Conservation (phyloP, 257 asterid genomes). For the Coffea eugenioides region DNA sequence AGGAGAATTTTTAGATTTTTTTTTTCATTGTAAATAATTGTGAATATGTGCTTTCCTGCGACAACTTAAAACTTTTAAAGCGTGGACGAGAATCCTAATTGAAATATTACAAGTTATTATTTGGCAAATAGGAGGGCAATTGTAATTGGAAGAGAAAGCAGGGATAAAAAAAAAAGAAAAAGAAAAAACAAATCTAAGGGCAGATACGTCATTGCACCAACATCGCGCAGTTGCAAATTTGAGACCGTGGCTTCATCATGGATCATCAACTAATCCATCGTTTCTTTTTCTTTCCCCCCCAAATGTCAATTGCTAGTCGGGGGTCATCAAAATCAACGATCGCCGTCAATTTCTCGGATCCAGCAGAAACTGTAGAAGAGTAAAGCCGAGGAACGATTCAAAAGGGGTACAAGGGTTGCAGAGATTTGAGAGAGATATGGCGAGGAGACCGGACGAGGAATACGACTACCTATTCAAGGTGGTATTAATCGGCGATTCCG, state of each 20-base stretch:
- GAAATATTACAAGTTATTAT: too few relatives aligned
- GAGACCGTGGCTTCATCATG: not conserved
- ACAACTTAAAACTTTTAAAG: too few relatives aligned
- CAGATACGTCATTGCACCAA: not conserved
- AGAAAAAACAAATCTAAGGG: not conserved
- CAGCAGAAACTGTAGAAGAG: not conserved
- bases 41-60: too few relatives aligned
- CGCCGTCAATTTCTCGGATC: not conserved
- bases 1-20: too few relatives aligned
- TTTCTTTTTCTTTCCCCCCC: too few relatives aligned
- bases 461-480: conserved; percentile 51
- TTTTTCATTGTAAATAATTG: too few relatives aligned
- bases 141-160: too few relatives aligned
- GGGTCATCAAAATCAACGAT: not conserved
- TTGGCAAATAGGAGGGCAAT: too few relatives aligned
- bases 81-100: too few relatives aligned
- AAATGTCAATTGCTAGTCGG: too few relatives aligned
- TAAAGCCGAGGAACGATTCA: conserved; percentile 16
- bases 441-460: conserved; percentile 54
- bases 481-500: conserved; percentile 51
- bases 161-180: too few relatives aligned
- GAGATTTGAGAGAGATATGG: conserved; percentile 20
- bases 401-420: not conserved
- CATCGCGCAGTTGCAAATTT: too few relatives aligned
- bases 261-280: not conserved